Evolutionary conservation across 371 early-diverging fungal species (phyloP).

Genomic region (Lichtheimia ramosa): DNA sequence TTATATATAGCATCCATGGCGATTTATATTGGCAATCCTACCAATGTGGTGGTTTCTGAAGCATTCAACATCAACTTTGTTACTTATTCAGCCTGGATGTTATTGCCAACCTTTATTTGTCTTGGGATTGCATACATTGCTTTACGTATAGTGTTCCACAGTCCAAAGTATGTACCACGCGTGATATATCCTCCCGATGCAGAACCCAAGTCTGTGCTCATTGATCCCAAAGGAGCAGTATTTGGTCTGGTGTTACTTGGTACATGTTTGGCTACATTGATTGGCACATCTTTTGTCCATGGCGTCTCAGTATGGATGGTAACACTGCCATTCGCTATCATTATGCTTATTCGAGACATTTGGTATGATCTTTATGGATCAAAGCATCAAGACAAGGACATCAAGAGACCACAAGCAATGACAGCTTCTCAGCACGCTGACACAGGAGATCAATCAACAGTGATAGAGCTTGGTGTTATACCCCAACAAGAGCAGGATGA

Average conservation of each 20-base stretch:
- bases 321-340: slow-evolving; percentile 65
- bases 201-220: slow-evolving; percentile 51
- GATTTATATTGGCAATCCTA: slow-evolving; percentile 83
- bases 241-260: slow-evolving; percentile 56
- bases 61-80: slow-evolving; percentile 74
- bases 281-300: slow-evolving; percentile 61
- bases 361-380: slow-evolving; percentile 36
- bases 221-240: slow-evolving; percentile 56
- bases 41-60: slow-evolving; percentile 81
- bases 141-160: slow-evolving; percentile 50
- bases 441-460: not conserved
- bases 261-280: slow-evolving; percentile 53
- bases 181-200: slow-evolving; percentile 47
- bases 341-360: slow-evolving; percentile 51
- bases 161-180: slow-evolving; percentile 46
- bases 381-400: not conserved
- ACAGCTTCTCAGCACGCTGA: not conserved
- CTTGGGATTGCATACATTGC: slow-evolving; percentile 53
- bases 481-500: too few relatives aligned
- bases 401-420: not conserved
- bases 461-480: too few relatives aligned
- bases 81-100: slow-evolving; percentile 80
- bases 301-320: slow-evolving; percentile 70
- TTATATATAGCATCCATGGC: slow-evolving; percentile 67
- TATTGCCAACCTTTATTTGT: slow-evolving; percentile 66